Evolutionary conservation across 352 stramenopile genomes (phyloP), one percentile per base, ranked within the genome.

Genomic region (Phytophthora pinifolia): DNA sequence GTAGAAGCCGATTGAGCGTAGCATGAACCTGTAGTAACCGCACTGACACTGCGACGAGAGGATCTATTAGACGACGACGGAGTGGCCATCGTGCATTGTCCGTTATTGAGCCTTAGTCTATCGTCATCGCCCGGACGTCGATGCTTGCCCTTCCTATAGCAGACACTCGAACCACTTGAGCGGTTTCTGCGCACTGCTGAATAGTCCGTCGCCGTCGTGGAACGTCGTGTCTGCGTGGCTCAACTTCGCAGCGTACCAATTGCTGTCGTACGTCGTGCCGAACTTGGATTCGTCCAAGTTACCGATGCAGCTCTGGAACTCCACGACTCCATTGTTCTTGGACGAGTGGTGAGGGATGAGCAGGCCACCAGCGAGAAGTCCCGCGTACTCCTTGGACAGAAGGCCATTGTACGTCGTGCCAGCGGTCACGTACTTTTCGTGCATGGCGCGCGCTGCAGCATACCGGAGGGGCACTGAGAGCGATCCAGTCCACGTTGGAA

Each of bases 161-260:
- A 69, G 34, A 22, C 73, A 82, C 54, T 83, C 70, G 45, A 86
- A 83, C 76, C 76, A 86, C 51, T 86, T 83, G 33, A 79, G 52
- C 2, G 76, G 76, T 47, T 86, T 86, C 51, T 79, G 58, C n/a
- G 56, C 56, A 32, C 63, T 67, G 37, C 72, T 69, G 31, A 80
- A 79, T 30, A 76, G 59, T 4, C 62, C 64, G 29, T 88, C 77
- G n/a, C 74, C 72, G 51, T 79, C 70, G 51, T 76, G 70, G 65
- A 88, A 85, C 14, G 72, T 68, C 17, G 62, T 80, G 51, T 88
- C 77, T 15, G 57, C 59, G 54, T 88, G 77, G 58, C 84, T 88
- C 35, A 88, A 48, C 35, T 70, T 72, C n/a, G 70, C 70, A n/a
- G 60, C 55, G 61, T 88, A 86, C 68, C 70, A 82, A 30, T 44